Conservation (phyloP, 176 grass and related monocot genomes). For the Musa troglodytarum region DNA sequence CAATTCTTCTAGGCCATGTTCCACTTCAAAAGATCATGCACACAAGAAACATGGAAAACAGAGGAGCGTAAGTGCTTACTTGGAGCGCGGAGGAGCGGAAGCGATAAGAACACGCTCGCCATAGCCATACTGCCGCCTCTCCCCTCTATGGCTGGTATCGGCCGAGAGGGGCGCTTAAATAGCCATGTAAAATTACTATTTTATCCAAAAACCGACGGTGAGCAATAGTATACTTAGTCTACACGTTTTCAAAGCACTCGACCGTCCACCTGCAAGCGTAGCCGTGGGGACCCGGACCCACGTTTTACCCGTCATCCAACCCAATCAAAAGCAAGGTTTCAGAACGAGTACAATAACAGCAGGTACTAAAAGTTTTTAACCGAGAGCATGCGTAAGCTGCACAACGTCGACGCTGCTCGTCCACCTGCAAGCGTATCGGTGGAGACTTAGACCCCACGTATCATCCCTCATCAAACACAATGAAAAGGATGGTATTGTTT, state of each 20-base stretch:
- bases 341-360: too few relatives aligned
- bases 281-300: too few relatives aligned
- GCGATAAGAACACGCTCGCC: slow-evolving; percentile 11
- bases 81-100: background rate
- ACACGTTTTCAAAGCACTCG: too few relatives aligned
- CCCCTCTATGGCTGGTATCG: background rate
- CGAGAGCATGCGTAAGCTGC: too few relatives aligned
- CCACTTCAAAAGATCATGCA: background rate
- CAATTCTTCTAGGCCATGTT: background rate
- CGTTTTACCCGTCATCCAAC: too few relatives aligned
- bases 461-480: background rate
- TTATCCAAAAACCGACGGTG: background rate
- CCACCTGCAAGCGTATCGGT: background rate
- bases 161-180: background rate
- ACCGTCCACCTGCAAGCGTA: too few relatives aligned
- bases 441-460: background rate
- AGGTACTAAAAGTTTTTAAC: too few relatives aligned
- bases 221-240: too few relatives aligned
- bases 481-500: too few relatives aligned
- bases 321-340: too few relatives aligned
- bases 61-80: background rate
- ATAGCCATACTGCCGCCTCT: background rate
- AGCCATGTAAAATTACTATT: background rate
- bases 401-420: background rate
- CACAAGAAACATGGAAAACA: background rate